phyloP scores from a whole-genome alignment of 2,329 filamentous ascomycete species.

The Fusarium avenaceum region DNA sequence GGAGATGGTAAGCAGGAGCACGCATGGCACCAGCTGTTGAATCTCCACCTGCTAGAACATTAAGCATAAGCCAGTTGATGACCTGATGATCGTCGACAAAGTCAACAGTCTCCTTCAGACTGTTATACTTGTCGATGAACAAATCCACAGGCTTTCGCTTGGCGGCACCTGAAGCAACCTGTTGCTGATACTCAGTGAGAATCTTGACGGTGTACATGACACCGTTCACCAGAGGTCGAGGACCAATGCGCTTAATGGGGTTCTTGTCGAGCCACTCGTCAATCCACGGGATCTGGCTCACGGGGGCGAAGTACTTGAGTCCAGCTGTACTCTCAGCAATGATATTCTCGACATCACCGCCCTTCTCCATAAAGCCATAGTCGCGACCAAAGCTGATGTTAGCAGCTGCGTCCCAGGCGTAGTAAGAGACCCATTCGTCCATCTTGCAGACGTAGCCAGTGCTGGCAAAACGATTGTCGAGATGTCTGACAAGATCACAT shows the following conservation, averaged over 20 bases:
- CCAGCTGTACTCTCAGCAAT: constrained; percentile 28
- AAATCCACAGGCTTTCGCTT: constrained; percentile 39
- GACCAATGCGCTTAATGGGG: constrained; percentile 24
- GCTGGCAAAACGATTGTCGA: constrained; percentile 29
- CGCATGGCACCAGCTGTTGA: constrained; percentile 41
- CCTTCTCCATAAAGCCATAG: constrained; percentile 40
- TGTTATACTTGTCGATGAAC: constrained; percentile 41
- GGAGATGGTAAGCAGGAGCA: constrained; percentile 28
- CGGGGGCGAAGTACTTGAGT: constrained; percentile 38
- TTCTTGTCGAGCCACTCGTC: constrained; percentile 46
- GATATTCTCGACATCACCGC: constrained; percentile 27
- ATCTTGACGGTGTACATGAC: constrained; percentile 38
- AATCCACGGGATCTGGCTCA: constrained; percentile 44
- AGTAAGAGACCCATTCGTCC: constrained; percentile 44
- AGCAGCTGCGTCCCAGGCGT: constrained; percentile 40
- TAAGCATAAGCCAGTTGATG: constrained; percentile 42
- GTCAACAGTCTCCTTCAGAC: constrained; percentile 37
- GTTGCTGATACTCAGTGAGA: constrained; percentile 37
- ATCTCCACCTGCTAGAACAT: constrained; percentile 38
- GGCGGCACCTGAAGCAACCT: constrained; percentile 17
- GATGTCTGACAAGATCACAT: constrained; percentile 19
- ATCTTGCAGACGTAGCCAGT: constrained; percentile 27
- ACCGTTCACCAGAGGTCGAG: constrained; percentile 26
- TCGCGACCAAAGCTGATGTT: constrained; percentile 38
- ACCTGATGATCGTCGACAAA: constrained; percentile 38